Percentiles rank a stretch among this genome's conserved stretches.
Conservation (phyloP, 2,329 filamentous ascomycete species). For the Escovopsis sp. region DNA sequence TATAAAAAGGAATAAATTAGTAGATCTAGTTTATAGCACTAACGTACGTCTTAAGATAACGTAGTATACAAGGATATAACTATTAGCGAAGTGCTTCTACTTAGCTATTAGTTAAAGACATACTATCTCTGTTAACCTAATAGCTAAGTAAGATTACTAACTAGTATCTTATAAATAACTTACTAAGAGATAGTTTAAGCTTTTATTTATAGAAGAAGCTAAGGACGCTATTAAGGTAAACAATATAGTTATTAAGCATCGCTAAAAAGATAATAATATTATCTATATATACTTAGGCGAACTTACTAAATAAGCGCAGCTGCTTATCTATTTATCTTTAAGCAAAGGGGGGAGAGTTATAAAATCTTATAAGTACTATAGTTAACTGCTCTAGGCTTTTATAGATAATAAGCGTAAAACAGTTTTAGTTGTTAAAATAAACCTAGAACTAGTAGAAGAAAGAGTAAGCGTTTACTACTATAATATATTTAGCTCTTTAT, state of each 20-base stretch:
- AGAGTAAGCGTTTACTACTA: neutral
- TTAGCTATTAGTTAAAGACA: neutral
- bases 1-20: no score
- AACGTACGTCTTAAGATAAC: neutral
- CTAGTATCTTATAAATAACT: neutral
- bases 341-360: no score
- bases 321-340: no score
- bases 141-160: neutral
- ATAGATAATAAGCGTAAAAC: neutral
- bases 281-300: neutral
- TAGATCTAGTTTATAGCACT: neutral
- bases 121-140: neutral
- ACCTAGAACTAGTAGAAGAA: no score
- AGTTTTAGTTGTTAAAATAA: neutral
- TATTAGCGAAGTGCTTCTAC: neutral
- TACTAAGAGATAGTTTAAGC: neutral
- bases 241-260: neutral
- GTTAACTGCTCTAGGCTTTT: neutral
- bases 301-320: neutral
- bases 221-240: neutral
- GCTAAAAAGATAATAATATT: neutral
- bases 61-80: neutral
- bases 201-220: neutral
- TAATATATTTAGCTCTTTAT: neutral
- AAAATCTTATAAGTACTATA: conserved; percentile 1